Base-by-base conservation (phyloP, 768 basidiomycete species). In the Naganishia onofrii region DNA sequence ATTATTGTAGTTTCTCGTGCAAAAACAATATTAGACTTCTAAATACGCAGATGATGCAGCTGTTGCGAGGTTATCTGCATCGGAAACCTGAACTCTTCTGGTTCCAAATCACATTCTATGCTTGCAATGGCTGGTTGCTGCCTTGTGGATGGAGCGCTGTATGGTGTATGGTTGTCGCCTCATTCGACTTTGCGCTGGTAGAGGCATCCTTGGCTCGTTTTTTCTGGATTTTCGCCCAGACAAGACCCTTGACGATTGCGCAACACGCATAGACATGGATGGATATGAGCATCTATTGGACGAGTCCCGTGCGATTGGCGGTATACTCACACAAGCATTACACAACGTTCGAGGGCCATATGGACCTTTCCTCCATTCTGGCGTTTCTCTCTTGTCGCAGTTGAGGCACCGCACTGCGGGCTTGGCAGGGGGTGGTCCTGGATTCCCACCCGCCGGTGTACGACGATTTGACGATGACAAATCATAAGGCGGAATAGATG, bases 341-440 rank as follows among this genome's bases (percentile, higher is more conserved):
- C 81, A 82, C 57, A 82, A 68, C 10, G 81, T 82, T 58, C 81
- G 74, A 12, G 81, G 80, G 13, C 81, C 81, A 72, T 80, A 73
- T 13, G 81, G 81, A 29, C 81, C 81, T 63, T 79, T 74, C 51
- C 81, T 73, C 81, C 81, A 82, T 72, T 82, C 81, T 10, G 81
- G 81, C 23, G 81, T 82, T 66, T 81, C 81, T 1, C 78, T 81
- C 21, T 77, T 77, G 26, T 75, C 74, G 58, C 81, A 82, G 9
- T 76, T 77, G 34, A 79, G 54, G 70, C 79, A 80, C 44, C 60
- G 60, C 5, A 63, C 60, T 1, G 60, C 7, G 9, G n/a, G 23
- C 36, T 51, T 51, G 21, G 26, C 23, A 46, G 23, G 15, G 23
- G 60, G 23, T 0, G 36, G 42, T 63, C 12, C 38, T 2, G 26